Conservation (phyloP, 192 early-diverging fungal species). For the Jimgerdemannia flammicorona region DNA sequence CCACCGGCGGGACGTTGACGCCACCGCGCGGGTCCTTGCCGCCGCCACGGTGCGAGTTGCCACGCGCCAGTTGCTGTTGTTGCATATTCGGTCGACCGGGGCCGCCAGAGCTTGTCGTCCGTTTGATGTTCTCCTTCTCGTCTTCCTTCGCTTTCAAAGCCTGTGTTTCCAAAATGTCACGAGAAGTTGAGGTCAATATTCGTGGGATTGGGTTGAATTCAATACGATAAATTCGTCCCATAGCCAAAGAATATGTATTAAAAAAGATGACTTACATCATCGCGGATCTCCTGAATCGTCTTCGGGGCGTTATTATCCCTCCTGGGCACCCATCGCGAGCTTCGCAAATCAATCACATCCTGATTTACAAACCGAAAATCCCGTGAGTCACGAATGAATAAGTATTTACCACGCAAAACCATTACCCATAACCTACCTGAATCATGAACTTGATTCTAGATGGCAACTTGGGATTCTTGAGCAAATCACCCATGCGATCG, state of each 20-base stretch:
- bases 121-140: constrained; percentile 60
- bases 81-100: constrained; percentile 34
- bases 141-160: constrained; percentile 57
- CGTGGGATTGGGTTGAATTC: too few relatives aligned
- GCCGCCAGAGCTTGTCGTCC: constrained; percentile 51
- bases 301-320: constrained; percentile 65
- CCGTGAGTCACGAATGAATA: background rate
- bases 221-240: too few relatives aligned
- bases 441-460: constrained; percentile 91
- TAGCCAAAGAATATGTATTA: too few relatives aligned
- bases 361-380: constrained; percentile 1
- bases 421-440: constrained; percentile 15
- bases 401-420: background rate
- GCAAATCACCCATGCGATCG: constrained; percentile 64
- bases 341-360: constrained; percentile 84
- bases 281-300: constrained; percentile 87
- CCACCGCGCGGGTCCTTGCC: constrained; percentile 19
- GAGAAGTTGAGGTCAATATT: too few relatives aligned
- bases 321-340: constrained; percentile 68
- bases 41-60: constrained; percentile 42
- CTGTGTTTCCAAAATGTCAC: constrained; percentile 1
- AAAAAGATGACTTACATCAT: constrained; percentile 37
- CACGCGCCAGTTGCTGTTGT: constrained; percentile 50
- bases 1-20: constrained; percentile 36
- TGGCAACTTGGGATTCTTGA: constrained; percentile 59